Evolutionary conservation across 169 alveolate genomes (phyloP), one percentile per base, ranked within the genome.

Genomic region (Plasmodium cynomolgi): DNA sequence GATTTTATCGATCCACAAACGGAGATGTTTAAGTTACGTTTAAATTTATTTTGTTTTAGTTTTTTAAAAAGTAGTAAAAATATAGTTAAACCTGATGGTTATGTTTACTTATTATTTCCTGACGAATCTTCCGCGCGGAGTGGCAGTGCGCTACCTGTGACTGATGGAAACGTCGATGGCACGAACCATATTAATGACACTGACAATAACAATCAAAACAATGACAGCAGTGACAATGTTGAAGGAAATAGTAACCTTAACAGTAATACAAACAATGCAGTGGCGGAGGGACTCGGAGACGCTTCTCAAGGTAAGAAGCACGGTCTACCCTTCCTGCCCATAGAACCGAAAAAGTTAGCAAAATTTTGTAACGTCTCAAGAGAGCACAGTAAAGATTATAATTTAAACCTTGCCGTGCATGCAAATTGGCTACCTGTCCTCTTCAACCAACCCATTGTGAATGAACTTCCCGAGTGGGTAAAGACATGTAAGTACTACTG

Each of bases 1-100:
- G 92, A 83, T 41, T 86, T 94, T 86, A 86, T 94, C 33, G 96
- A 86, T 68, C 92, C 93, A 11, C 93, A 86, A 73, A 91, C 95
- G 62, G 96, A 94, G 33, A 84, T 94, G 96, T 94, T 94, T 84
- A 81, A 79, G 47, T 79, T 94, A 54, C 95, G 96, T 72, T 91
- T 94, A 74, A 88, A 94, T 91, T 86, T 94, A 74, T 94, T 94
- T 84, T 92, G 96, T 95, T 94, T 94, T 83, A 91, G 96, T 92
- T 83, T 94, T 83, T 72, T 94, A 84, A 94, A 94, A 91, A 84
- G 95, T 73, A 83, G 93, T 91, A 83, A 86, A 54, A 88, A 88
- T 84, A 82, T 92, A 74, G 74, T 94, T 20, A 85, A 86, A 83
- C 84, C 93, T 3, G 84, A 80, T 73, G 96, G 95, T 68, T 91